These are phyloP conservation scores for Trametes versicolor DNA, from an alignment of 1,284 basidiomycete species.

Conservation along the genomic window DNA sequence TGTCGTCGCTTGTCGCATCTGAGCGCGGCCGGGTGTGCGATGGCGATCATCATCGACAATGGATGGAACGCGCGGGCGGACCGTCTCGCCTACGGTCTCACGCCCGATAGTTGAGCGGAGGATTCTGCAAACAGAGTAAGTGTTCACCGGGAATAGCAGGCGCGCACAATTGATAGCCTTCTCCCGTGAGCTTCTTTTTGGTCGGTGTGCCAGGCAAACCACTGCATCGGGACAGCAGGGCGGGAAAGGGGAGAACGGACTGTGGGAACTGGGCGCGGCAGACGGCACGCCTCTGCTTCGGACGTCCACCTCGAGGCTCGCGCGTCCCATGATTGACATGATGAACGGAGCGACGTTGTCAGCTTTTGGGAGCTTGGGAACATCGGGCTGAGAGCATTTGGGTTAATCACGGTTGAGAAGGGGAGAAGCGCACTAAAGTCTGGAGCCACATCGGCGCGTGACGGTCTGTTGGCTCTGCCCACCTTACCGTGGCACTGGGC, in stretches of 20 bases:
- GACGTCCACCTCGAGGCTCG: conserved; percentile 21
- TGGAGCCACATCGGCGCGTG: conserved; percentile 13
- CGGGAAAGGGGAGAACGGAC: not conserved
- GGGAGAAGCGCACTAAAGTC: conserved; percentile 22
- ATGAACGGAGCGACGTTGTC: conserved; percentile 29
- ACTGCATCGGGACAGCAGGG: conserved; percentile 3
- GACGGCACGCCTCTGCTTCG: conserved; percentile 13
- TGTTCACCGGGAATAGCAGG: conserved; percentile 18
- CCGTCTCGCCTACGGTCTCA: conserved; percentile 4
- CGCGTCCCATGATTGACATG: conserved; percentile 25
- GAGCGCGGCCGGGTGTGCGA: not conserved
- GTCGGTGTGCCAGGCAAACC: not conserved
- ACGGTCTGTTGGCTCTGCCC: conserved; percentile 1
- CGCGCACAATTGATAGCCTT: conserved; percentile 10
- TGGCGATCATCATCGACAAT: conserved; percentile 1
- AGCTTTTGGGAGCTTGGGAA: conserved; percentile 25
- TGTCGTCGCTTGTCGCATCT: conserved; percentile 1
- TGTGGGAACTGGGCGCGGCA: conserved; percentile 14
- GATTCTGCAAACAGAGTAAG: conserved; percentile 15
- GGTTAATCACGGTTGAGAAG: conserved; percentile 20
- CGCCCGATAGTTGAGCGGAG: conserved; percentile 4
- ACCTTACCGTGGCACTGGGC: not conserved
- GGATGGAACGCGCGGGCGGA: conserved; percentile 11
- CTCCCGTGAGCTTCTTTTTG: conserved; percentile 20
- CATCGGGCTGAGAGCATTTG: conserved; percentile 5